Percentiles rank a stretch among this genome's conserved stretches.
Conservation (phyloP, 139 green algal species). For the Penium margaritaceum region DNA sequence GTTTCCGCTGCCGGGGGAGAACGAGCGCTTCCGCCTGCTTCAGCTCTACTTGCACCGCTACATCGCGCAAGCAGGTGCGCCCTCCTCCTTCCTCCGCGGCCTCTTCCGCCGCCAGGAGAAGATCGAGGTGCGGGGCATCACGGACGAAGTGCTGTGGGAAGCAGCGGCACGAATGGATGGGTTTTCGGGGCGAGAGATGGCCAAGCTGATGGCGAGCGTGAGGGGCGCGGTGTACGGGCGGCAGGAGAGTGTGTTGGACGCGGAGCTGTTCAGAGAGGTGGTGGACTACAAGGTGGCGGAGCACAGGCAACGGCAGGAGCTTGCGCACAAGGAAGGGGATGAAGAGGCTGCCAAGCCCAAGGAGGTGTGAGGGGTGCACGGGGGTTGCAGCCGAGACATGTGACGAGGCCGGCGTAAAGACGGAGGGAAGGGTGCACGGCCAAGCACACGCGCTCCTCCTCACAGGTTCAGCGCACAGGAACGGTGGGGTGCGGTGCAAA, state of each 20-base stretch:
- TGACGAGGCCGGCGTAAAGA: too few relatives aligned
- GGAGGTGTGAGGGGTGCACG: too few relatives aligned
- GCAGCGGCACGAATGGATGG: slow-evolving; percentile 72
- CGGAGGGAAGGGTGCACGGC: too few relatives aligned
- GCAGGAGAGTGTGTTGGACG: slow-evolving; percentile 60
- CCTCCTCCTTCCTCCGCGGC: too few relatives aligned
- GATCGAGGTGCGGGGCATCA: slow-evolving; percentile 38
- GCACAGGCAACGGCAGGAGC: slow-evolving; percentile 49
- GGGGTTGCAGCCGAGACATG: too few relatives aligned
- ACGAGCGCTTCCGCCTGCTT: slow-evolving; percentile 42
- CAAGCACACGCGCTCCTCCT: too few relatives aligned
- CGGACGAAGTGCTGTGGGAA: slow-evolving; percentile 46
- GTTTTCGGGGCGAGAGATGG: slow-evolving; percentile 87
- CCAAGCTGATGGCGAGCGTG: slow-evolving; percentile 81
- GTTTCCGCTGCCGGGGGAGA: slow-evolving; percentile 39
- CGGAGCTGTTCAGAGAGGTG: slow-evolving; percentile 59
- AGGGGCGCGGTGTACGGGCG: slow-evolving; percentile 74
- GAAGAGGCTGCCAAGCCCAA: too few relatives aligned
- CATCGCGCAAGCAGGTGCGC: too few relatives aligned
- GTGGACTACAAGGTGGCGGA: slow-evolving; percentile 63
- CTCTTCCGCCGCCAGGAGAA: slow-evolving; percentile 5
- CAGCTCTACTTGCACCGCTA: slow-evolving; percentile 54
- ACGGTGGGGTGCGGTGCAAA: too few relatives aligned
- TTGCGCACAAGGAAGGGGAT: too few relatives aligned
- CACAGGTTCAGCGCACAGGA: too few relatives aligned